Conservation (phyloP, 306 rosid genomes). For the Quercus bicolor region DNA sequence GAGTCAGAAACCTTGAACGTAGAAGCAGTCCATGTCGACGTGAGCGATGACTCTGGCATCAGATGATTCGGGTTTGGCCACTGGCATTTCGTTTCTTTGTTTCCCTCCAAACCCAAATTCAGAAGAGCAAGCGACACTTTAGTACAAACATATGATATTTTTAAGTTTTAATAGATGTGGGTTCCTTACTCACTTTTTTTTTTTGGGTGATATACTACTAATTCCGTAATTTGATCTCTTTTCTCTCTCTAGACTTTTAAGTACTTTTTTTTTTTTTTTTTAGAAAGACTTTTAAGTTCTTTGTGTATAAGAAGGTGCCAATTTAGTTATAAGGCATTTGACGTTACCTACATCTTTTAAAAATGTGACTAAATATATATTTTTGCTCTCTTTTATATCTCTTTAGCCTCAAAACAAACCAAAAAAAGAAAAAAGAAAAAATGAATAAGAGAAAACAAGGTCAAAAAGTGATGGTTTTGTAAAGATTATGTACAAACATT, state of each 20-base stretch:
- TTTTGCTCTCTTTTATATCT: too few relatives aligned
- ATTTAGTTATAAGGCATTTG: accelerated
- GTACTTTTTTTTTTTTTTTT: too few relatives aligned
- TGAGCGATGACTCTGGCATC: slow-evolving; percentile 79
- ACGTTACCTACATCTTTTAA: too few relatives aligned
- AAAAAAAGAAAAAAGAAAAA: too few relatives aligned
- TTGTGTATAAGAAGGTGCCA: accelerated
- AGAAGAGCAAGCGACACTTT: neutral
- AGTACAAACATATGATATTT: neutral
- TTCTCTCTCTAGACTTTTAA: accelerated
- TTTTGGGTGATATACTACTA: accelerated
- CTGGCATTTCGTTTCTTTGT: slow-evolving; percentile 56
- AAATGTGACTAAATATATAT: too few relatives aligned
- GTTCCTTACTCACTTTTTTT: too few relatives aligned
- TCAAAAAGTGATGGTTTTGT: too few relatives aligned
- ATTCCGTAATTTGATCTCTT: too few relatives aligned
- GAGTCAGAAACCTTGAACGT: slow-evolving; percentile 72
- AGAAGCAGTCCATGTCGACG: slow-evolving; percentile 95
- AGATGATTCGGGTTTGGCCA: slow-evolving; percentile 70
- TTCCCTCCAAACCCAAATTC: slow-evolving; percentile 44
- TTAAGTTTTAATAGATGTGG: too few relatives aligned
- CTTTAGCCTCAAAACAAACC: accelerated
- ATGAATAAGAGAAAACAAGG: too few relatives aligned
- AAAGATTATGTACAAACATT: too few relatives aligned
- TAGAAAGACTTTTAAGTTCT: too few relatives aligned